Conservation (phyloP, 768 basidiomycete genomes). For the Hygrophorus pudorinus region DNA sequence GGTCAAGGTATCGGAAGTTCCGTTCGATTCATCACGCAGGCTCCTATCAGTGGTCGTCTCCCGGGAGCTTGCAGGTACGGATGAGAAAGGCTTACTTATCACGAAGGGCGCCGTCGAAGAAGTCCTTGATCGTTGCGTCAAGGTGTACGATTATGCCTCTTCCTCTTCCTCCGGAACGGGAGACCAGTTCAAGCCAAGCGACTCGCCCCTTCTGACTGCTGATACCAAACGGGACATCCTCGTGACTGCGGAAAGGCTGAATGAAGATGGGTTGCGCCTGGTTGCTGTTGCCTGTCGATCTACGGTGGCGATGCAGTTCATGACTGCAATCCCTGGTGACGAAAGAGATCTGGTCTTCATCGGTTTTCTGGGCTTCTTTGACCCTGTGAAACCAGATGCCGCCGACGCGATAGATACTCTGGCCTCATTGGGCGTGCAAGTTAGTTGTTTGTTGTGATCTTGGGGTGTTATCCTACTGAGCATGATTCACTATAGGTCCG, state of each 20-base stretch:
- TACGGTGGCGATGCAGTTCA: conserved; percentile 5
- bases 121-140: neutral
- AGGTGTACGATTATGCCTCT: neutral
- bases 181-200: conserved; percentile 8
- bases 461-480: neutral
- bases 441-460: no score
- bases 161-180: neutral
- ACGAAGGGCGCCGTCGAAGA: conserved; percentile 4
- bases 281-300: conserved; percentile 25
- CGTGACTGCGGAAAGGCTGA: conserved; percentile 23
- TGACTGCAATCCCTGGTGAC: neutral
- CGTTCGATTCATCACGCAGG: conserved; percentile 26
- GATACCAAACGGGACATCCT: conserved; percentile 14
- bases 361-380: conserved; percentile 47
- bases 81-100: neutral
- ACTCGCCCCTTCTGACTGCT: conserved; percentile 19
- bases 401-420: neutral
- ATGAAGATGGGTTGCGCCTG: conserved; percentile 30
- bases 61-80: neutral
- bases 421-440: neutral
- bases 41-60: conserved; percentile 20
- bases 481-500: conserved; percentile 8
- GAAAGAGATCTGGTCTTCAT: conserved; percentile 39
- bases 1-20: conserved; percentile 24
- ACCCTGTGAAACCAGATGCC: conserved; percentile 43